These are phyloP conservation scores for Auricularia sp. DNA, from an alignment of 768 basidiomycete genomes.

Conservation along the genomic window DNA sequence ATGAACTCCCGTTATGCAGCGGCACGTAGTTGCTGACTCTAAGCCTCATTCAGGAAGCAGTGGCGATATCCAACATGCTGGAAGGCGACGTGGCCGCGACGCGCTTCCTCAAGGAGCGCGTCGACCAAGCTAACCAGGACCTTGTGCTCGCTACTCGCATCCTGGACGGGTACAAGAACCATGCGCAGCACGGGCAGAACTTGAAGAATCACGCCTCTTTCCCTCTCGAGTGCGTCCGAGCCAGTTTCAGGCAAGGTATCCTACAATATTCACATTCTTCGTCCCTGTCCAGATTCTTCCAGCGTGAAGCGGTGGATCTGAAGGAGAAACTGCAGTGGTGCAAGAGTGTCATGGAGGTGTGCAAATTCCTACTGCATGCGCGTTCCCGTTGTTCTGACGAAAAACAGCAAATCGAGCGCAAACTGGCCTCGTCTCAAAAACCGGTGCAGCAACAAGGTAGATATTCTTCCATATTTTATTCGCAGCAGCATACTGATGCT, in stretches of 20 bases:
- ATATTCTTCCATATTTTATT: slow-evolving; percentile 1
- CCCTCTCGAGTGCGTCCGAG: slow-evolving; percentile 57
- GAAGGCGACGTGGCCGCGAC: slow-evolving; percentile 57
- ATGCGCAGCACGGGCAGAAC: slow-evolving; percentile 57
- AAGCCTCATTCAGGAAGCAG: slow-evolving; percentile 41
- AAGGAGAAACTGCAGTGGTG: slow-evolving; percentile 65
- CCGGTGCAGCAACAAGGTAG: slow-evolving; percentile 61
- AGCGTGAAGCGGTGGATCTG: slow-evolving; percentile 61
- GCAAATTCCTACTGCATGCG: slow-evolving; percentile 6
- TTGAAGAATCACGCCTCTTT: slow-evolving; percentile 74
- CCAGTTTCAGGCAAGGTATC: not conserved
- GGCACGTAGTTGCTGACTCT: no score
- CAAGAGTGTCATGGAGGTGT: slow-evolving; percentile 69
- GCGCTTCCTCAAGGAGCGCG: slow-evolving; percentile 61
- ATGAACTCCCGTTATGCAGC: no score
- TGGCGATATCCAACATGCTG: slow-evolving; percentile 49
- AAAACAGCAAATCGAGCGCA: slow-evolving; percentile 70
- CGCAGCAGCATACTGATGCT: not conserved
- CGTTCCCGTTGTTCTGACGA: not conserved
- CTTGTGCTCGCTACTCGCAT: slow-evolving; percentile 68
- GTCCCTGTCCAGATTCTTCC: slow-evolving; percentile 47
- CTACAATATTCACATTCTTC: no score
- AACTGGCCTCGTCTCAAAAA: slow-evolving; percentile 54
- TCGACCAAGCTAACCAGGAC: slow-evolving; percentile 70
- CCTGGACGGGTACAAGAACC: slow-evolving; percentile 68